A percentile compares a stretch with the other conserved stretches of the same genome.
Conservation (phyloP, 345 rosid genomes). For the Acer negundo region DNA sequence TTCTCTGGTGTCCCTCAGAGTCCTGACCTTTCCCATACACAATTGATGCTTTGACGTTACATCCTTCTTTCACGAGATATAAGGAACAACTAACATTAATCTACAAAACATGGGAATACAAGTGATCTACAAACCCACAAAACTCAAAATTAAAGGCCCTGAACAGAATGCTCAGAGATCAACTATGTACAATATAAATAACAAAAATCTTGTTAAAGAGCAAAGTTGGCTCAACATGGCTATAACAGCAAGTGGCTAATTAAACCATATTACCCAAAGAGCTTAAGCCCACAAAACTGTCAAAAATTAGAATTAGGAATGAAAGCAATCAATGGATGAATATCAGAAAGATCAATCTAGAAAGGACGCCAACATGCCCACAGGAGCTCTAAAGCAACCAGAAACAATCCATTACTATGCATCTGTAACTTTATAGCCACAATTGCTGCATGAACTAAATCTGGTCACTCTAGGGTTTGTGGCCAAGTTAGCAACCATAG, state of each 20-base stretch:
- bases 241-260: not conserved
- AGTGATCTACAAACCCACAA: slow-evolving; percentile 8
- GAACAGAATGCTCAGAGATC: not conserved
- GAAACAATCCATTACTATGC: slow-evolving; percentile 25
- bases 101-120: not conserved
- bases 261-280: slow-evolving; percentile 20
- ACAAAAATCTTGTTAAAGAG: not conserved
- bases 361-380: slow-evolving; percentile 20
- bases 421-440: slow-evolving; percentile 15
- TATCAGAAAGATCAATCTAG: slow-evolving; percentile 16
- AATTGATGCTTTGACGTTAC: not conserved
- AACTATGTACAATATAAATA: slow-evolving; percentile 3
- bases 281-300: not conserved
- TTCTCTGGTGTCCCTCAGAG: not conserved
- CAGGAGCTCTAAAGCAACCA: slow-evolving; percentile 36
- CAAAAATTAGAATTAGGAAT: slow-evolving; percentile 8
- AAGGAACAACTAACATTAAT: not conserved
- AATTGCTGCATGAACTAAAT: slow-evolving; percentile 13
- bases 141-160: slow-evolving; percentile 6
- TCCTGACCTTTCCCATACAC: not conserved
- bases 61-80: not conserved
- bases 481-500: slow-evolving; percentile 20
- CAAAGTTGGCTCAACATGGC: slow-evolving; percentile 1
- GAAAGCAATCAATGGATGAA: slow-evolving; percentile 13
- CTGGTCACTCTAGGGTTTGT: slow-evolving; percentile 31